Evolutionary conservation across 2,329 filamentous ascomycete genomes (phyloP).

Genomic region (Colletotrichum sp.): DNA sequence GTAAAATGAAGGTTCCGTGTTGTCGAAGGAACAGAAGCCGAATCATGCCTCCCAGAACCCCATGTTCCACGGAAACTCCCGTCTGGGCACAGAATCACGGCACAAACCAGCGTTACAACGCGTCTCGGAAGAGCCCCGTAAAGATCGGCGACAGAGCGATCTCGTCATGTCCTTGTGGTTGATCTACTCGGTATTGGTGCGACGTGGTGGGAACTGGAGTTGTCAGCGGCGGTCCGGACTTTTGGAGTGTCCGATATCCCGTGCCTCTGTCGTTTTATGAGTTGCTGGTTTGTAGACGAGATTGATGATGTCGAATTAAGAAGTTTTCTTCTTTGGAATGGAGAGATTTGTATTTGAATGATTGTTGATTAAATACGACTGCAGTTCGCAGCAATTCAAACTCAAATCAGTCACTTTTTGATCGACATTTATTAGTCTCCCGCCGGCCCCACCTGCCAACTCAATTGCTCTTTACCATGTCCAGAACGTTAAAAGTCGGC

Average conservation of each 20-base stretch:
- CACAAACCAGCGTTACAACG: background rate
- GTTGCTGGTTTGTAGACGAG: background rate
- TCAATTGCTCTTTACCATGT: background rate
- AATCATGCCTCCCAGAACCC: background rate
- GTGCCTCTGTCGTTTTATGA: background rate
- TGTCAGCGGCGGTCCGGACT: background rate
- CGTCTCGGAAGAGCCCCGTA: background rate
- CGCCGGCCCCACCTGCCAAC: background rate
- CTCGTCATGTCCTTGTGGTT: background rate
- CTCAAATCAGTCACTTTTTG: background rate
- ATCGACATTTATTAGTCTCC: background rate
- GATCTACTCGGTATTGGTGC: background rate
- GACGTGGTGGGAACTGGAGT: background rate
- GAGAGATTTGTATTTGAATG: background rate
- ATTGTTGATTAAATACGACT: background rate
- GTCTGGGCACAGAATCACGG: background rate
- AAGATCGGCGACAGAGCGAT: background rate
- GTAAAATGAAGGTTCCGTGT: background rate
- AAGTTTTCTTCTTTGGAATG: background rate
- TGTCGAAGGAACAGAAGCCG: background rate
- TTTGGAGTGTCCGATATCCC: background rate
- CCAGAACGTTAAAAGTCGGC: background rate
- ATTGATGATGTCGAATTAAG: background rate
- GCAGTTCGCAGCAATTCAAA: background rate
- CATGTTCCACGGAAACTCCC: background rate